Conservation (phyloP, 2,329 filamentous ascomycete genomes). For the Claviceps sp. region DNA sequence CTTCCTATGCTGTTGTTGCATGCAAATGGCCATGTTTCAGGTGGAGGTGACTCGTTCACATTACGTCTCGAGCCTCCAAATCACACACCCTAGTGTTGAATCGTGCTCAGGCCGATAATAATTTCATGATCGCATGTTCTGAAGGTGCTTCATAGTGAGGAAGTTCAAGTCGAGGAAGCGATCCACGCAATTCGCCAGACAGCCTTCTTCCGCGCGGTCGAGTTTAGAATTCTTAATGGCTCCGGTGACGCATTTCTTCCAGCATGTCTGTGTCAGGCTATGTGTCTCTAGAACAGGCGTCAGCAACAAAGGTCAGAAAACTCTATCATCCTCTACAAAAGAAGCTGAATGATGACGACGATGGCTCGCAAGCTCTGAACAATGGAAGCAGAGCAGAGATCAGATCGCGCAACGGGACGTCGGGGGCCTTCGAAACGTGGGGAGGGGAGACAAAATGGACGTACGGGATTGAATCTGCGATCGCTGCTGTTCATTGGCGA, state of each 20-base stretch:
- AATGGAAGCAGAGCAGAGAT: not conserved
- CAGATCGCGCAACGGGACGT: not conserved
- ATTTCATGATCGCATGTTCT: constrained; percentile 35
- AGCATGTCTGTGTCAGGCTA: constrained; percentile 62
- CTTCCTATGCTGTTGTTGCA: too few species aligned
- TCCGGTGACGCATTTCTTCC: constrained; percentile 80
- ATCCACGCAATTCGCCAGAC: constrained; percentile 85
- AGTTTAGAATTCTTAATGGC: constrained; percentile 59
- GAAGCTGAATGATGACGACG: too few species aligned
- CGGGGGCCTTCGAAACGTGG: not conserved
- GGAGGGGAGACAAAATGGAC: not conserved
- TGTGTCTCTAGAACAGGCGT: constrained; percentile 32
- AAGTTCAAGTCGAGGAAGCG: constrained; percentile 84
- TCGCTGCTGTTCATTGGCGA: constrained; percentile 75
- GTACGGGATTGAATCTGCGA: constrained; percentile 49
- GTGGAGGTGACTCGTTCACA: not conserved
- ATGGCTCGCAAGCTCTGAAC: too few species aligned
- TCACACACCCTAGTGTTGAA: not conserved
- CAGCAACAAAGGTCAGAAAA: not conserved
- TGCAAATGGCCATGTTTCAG: too few species aligned
- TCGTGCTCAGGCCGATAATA: not conserved
- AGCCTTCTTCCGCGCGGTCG: constrained; percentile 66
- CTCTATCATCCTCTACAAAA: too few species aligned
- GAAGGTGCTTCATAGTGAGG: constrained; percentile 72
- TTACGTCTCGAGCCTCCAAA: not conserved